Evolutionary conservation across 306 rosid genomes (phyloP), one percentile per base, ranked within the genome.

Genomic region (Potentilla sterilis): DNA sequence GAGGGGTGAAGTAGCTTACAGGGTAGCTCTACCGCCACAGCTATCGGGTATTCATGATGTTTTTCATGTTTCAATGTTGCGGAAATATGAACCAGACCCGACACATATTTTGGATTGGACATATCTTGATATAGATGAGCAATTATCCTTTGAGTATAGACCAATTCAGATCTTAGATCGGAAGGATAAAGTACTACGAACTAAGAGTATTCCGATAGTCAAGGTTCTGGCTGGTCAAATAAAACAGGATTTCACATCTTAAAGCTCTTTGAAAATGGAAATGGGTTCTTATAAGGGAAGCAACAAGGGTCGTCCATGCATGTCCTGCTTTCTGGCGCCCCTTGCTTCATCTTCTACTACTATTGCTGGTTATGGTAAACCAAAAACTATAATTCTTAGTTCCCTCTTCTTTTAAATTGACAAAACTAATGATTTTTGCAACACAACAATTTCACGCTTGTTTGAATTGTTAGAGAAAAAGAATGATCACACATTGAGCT

Each of bases 241-340:
- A 8, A 8, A n/a, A n/a, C 18, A 28, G 9, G 28, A 55, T 41
- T 73, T 47, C 22, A 21, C 21, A 38, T 55, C 7, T 41, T 74
- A 32, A 7, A 9, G 78, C 62, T 75, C 78, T 47, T 44, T n/a
- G 32, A 42, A 32, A 35, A 10, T 2, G 19, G 22, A 9, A 21
- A 5, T 3, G 21, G 38, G 19, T 65, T 59, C 47, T 32, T 58
- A 12, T 22, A 61, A 48, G 37, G 37, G 61, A 78, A 72, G 75
- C 66, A 84, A 46, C 28, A 83, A 86, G 89, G 79, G 78, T 63
- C 43, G n/a, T n/a, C n/a, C n/a, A n/a, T n/a, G n/a, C 54, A n/a
- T 75, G 44, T 4, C 51, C 70, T 48, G 72, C 52, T 46, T 64
- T 58, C 16, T 73, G 78, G 81, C 43, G 64, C 68, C 73, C 85